phyloP scores from a whole-genome alignment of 2,329 filamentous ascomycete genomes.

The Claviceps sp. region DNA sequence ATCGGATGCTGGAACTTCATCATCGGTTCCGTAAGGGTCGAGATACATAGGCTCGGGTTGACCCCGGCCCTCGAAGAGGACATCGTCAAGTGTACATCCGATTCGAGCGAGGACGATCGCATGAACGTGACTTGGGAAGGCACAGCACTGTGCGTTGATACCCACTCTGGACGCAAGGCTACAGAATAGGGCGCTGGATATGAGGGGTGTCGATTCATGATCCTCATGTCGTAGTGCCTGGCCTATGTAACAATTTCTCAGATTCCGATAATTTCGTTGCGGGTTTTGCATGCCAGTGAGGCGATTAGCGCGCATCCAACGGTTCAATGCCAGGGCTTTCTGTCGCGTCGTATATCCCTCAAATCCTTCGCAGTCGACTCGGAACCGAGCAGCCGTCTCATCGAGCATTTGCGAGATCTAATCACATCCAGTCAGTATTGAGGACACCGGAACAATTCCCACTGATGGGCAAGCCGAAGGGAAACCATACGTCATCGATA shows the following conservation, averaged over 20 bases:
- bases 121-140: conserved; percentile 76
- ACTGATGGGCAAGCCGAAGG: background rate
- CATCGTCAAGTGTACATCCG: conserved; percentile 47
- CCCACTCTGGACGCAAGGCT: conserved; percentile 62
- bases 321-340: conserved; percentile 54
- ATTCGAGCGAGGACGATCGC: conserved; percentile 55
- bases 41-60: conserved; percentile 53
- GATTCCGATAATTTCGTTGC: conserved; percentile 55
- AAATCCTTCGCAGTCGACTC: conserved; percentile 36
- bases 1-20: conserved; percentile 48
- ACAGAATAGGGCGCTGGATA: conserved; percentile 79
- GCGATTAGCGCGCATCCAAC: conserved; percentile 54
- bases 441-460: background rate
- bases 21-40: conserved; percentile 61
- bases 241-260: conserved; percentile 82
- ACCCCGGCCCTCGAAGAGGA: conserved; percentile 22
- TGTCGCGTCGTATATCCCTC: conserved; percentile 44
- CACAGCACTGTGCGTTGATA: conserved; percentile 63
- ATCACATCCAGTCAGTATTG: conserved; percentile 2
- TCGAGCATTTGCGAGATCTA: conserved; percentile 55
- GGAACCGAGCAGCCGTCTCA: conserved; percentile 44
- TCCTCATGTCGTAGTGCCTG: conserved; percentile 58
- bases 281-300: conserved; percentile 57
- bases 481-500: conserved; percentile 48
- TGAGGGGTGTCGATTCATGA: conserved; percentile 72